phyloP scores from a whole-genome alignment of 345 rosid genomes.

The Syzygium aqueum region DNA sequence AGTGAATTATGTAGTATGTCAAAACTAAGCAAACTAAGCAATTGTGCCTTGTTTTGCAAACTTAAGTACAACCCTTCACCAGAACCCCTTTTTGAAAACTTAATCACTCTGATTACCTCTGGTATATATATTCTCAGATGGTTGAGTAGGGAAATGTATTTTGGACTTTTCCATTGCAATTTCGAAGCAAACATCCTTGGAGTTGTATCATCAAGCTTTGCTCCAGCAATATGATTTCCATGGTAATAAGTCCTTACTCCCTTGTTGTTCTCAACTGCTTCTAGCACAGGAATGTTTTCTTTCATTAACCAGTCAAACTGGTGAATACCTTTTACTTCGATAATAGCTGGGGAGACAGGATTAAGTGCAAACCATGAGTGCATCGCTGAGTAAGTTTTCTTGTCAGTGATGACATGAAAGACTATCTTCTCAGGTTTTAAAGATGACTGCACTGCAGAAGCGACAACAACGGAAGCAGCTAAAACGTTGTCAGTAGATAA shows the following conservation, averaged over 20 bases:
- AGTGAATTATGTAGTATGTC: not conserved
- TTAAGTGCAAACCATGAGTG: conserved; percentile 98
- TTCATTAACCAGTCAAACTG: conserved; percentile 97
- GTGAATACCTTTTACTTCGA: conserved; percentile 93
- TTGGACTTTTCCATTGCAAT: conserved; percentile 92
- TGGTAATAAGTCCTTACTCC: conserved; percentile 83
- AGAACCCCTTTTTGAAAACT: not conserved
- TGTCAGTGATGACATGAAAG: conserved; percentile 92
- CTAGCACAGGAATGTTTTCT: conserved; percentile 97
- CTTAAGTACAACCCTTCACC: not conserved
- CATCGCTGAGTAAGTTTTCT: conserved; percentile 98
- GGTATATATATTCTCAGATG: conserved; percentile 95
- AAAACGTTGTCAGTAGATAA: conserved; percentile 86
- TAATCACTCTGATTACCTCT: conserved; percentile 47
- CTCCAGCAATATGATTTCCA: conserved; percentile 82
- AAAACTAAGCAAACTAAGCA: not conserved
- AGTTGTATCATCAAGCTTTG: conserved; percentile 71
- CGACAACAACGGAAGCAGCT: conserved; percentile 96
- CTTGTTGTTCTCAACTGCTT: conserved; percentile 87
- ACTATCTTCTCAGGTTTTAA: conserved; percentile 80
- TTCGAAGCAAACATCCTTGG: conserved; percentile 93
- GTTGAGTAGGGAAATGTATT: conserved; percentile 94
- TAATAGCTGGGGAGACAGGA: conserved; percentile 72
- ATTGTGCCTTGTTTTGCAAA: not conserved
- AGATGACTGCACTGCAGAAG: conserved; percentile 79